Evolutionary conservation across 139 green algal genomes (phyloP), one percentile per base, ranked within the genome.

Genomic region (Haematococcus lacustris): DNA sequence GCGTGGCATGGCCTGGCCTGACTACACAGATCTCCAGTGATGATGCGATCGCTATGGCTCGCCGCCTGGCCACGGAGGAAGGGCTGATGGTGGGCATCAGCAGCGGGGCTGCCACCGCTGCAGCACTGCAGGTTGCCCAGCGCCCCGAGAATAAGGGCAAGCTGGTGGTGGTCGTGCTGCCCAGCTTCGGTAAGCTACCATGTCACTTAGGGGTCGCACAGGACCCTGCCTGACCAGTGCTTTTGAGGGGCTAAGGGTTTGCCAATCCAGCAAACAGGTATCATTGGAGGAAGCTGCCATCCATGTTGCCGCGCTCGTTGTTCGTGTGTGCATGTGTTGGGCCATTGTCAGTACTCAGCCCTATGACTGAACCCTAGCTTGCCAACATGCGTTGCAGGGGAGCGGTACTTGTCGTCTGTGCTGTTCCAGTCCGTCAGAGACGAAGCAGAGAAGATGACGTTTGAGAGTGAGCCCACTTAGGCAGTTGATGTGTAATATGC

Each of bases 61-160:
- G 91, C 60, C 74, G 87, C 34, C 85, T 98, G 59, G 93, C 93
- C 0, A 73, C 83, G 3, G 87, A 97, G 85, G 94, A 98, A 80
- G 94, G 94, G 37, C 74, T 98, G 23, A 83, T 98, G 51, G 87
- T 80, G 37, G 92, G 92, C 74, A 97, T 97, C 84, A 94, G 86
- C 70, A 95, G 88, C 2, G 93, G 92, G 1, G 89, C 91, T 1
- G 90, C 89, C 59, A 25, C 57, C n/a, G 7, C n/a, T 26, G 77
- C 81, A 53, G 74, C 80, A 53, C n/a, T 75, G 28, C 53, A 94
- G 76, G 73, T 98, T 41, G 94, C 89, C 28, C 78, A 80, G 30
- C 78, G 91, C 5, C 89, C 91, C 0, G 95, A 99, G 83, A 97
- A 96, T 80, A 82, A 80, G 51, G 91, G 80, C 69, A 89, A 90